These are phyloP conservation scores for Pichia sp. DNA, from an alignment of 1,139 yeast species.

Conservation along the genomic window DNA sequence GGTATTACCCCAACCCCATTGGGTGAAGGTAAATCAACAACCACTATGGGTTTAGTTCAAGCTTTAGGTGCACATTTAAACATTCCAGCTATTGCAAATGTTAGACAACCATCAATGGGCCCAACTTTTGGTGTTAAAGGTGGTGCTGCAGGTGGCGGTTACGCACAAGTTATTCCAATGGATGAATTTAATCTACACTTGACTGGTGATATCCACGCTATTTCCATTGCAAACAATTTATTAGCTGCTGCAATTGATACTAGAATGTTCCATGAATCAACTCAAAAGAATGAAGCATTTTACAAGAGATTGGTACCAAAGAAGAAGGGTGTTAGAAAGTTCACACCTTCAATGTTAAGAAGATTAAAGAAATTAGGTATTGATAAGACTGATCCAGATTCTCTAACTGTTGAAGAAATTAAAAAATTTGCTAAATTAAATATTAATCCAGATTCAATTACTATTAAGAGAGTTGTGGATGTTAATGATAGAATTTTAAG, in stretches of 20 bases:
- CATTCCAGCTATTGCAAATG: slow-evolving; percentile 66
- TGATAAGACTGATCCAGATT: slow-evolving; percentile 59
- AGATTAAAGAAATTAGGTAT: slow-evolving; percentile 62
- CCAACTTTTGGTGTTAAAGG: slow-evolving; percentile 86
- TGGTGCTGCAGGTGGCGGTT: slow-evolving; percentile 89
- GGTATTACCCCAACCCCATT: slow-evolving; percentile 81
- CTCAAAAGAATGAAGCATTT: slow-evolving; percentile 59
- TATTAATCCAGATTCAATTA: slow-evolving; percentile 66
- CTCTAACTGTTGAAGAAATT: slow-evolving; percentile 59
- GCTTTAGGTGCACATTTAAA: slow-evolving; percentile 72
- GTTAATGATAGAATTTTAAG: slow-evolving; percentile 74
- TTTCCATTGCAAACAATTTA: slow-evolving; percentile 71
- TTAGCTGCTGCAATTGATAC: slow-evolving; percentile 82
- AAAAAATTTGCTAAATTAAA: slow-evolving; percentile 56
- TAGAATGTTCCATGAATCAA: slow-evolving; percentile 71
- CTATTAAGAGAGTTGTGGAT: slow-evolving; percentile 74
- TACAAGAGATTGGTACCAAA: slow-evolving; percentile 66
- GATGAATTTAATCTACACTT: slow-evolving; percentile 82
- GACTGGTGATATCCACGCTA: slow-evolving; percentile 82
- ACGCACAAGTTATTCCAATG: slow-evolving; percentile 82
- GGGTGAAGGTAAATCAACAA: slow-evolving; percentile 79
- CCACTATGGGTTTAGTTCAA: slow-evolving; percentile 74
- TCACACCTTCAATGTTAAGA: slow-evolving; percentile 61
- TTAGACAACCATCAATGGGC: slow-evolving; percentile 83
- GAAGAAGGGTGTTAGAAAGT: slow-evolving; percentile 57